These are phyloP conservation scores for Volvariella volvacea DNA, from an alignment of 1,284 basidiomycete genomes.

Conservation along the genomic window DNA sequence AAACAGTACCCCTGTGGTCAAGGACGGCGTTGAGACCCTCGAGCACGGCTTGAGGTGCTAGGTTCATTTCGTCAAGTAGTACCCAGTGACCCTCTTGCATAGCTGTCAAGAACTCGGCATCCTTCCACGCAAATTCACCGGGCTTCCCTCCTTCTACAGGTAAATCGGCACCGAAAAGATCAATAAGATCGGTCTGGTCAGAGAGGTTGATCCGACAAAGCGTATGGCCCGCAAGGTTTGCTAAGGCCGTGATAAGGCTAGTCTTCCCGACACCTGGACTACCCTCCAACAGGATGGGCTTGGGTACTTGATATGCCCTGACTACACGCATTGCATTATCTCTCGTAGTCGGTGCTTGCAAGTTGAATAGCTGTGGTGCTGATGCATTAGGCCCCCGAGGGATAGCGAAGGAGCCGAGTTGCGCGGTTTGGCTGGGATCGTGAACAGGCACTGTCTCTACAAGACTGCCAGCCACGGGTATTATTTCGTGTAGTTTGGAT, in stretches of 20 bases:
- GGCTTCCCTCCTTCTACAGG: slow-evolving; percentile 89
- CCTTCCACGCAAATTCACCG: slow-evolving; percentile 96
- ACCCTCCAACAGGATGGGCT: slow-evolving; percentile 94
- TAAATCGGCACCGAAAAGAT: slow-evolving; percentile 95
- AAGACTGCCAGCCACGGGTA: slow-evolving; percentile 20
- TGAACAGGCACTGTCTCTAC: slow-evolving; percentile 22
- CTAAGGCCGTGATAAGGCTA: slow-evolving; percentile 85
- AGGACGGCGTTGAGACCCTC: slow-evolving; percentile 97
- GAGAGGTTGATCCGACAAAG: slow-evolving; percentile 98
- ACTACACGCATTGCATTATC: slow-evolving; percentile 88
- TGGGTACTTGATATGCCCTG: slow-evolving; percentile 84
- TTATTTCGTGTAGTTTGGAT: slow-evolving; percentile 40
- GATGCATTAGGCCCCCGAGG: slow-evolving; percentile 45
- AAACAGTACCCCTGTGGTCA: slow-evolving; percentile 94
- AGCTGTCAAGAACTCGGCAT: slow-evolving; percentile 93
- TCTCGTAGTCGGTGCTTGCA: slow-evolving; percentile 84
- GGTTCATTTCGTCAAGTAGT: slow-evolving; percentile 97
- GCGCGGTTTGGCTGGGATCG: slow-evolving; percentile 36
- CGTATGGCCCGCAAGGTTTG: slow-evolving; percentile 71
- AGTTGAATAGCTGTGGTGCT: slow-evolving; percentile 58
- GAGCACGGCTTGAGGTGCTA: slow-evolving; percentile 92
- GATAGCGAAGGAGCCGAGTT: slow-evolving; percentile 76
- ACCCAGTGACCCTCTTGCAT: slow-evolving; percentile 96
- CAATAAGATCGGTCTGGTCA: slow-evolving; percentile 96
- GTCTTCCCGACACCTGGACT: slow-evolving; percentile 99